Evolutionary conservation across 2,329 filamentous ascomycete species (phyloP), one percentile per base, ranked within the genome.

Genomic region (Neurospora crassa): DNA sequence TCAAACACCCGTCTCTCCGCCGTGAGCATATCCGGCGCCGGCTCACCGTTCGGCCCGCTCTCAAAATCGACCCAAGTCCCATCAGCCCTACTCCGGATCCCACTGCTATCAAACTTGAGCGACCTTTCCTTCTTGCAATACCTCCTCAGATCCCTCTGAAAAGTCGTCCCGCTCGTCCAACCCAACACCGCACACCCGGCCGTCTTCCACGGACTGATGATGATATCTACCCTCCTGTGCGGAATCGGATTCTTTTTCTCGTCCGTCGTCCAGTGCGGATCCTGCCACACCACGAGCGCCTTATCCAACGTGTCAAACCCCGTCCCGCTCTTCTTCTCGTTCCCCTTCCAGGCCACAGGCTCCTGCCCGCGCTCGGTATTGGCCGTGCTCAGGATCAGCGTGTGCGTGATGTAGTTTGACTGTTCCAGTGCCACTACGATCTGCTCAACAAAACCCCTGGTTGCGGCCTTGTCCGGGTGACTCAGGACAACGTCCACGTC

Each of bases 301-400:
- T 97, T 97, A 79, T 98, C 94, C 0, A 98, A 85, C 0, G 90
- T 92, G 78, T 97, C 94, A 75, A 97, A 97, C 0, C 92, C 92
- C 29, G 85, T 82, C 0, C 86, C 86, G 1, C 82, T 82, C 43
- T 76, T 79, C 29, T 74, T 77, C 41, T 78, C 78, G 67, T 81
- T 78, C 0, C 85, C 86, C 73, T 85, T 86, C 86, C 86, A 89
- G 20, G 80, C 79, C 7, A 88, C 79, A 0, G 88, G 83, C 29
- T 77, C 79, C 76, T 97, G 94, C 4, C 88, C 90, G 37, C 94
- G 88, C 70, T 92, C 86, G 12, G 91, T 92, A 74, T 90, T 92
- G 67, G 87, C 88, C 5, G 88, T 86, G 72, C 89, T 91, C 37
- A 96, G 81, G 0, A 86, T 87, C 1, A 98, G 85, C 0, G 91